Conservation (phyloP, 1,284 basidiomycete species). For the Microbotryum intermedium region DNA sequence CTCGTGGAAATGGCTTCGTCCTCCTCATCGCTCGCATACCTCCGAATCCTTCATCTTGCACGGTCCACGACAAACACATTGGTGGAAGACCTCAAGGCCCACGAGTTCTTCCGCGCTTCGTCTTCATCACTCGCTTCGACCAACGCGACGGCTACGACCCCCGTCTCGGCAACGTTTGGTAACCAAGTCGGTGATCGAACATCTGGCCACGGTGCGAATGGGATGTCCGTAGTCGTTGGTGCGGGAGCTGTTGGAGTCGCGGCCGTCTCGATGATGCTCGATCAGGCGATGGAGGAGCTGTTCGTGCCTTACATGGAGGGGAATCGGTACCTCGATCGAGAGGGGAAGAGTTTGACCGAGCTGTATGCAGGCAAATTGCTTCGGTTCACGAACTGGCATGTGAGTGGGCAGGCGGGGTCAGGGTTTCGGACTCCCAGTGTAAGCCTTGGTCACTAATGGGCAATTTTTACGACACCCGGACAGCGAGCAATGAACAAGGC, state of each 20-base stretch:
- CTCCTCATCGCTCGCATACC: constrained; percentile 79
- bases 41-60: constrained; percentile 81
- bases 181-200: background rate
- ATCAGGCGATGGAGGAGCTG: constrained; percentile 89
- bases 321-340: constrained; percentile 81
- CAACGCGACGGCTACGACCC: background rate
- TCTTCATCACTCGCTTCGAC: constrained; percentile 21
- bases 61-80: constrained; percentile 69
- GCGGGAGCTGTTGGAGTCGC: constrained; percentile 26
- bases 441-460: background rate
- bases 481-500: constrained; percentile 53
- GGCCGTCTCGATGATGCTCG: constrained; percentile 70
- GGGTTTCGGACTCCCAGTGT: background rate
- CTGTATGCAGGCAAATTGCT: constrained; percentile 69
- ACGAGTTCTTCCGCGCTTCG: constrained; percentile 62
- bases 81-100: constrained; percentile 85
- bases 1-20: constrained; percentile 63
- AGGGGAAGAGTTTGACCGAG: constrained; percentile 75
- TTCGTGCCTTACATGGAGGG: constrained; percentile 88
- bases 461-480: background rate
- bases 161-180: background rate
- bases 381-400: constrained; percentile 81
- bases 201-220: background rate
- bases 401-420: too few relatives aligned
- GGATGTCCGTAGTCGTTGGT: constrained; percentile 1